Evolutionary conservation across 2,329 filamentous ascomycete genomes (phyloP).

Genomic region (Fusarium sororula): DNA sequence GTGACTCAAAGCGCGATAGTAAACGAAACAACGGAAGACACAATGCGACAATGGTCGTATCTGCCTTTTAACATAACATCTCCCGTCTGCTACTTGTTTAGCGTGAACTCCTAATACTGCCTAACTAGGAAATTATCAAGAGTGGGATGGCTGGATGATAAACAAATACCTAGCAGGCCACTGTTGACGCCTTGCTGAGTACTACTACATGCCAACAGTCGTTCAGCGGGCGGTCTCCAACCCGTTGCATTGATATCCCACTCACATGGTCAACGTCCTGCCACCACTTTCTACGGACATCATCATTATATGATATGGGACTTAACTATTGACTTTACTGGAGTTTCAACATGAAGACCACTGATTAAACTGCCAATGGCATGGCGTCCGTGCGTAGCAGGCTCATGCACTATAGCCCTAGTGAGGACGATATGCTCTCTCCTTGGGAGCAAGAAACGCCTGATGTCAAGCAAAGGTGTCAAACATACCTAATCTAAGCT

Average conservation of each 20-base stretch:
- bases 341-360: background rate
- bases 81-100: fast-evolving
- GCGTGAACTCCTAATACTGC: background rate
- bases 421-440: background rate
- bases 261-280: fast-evolving
- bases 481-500: background rate
- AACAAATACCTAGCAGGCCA: background rate
- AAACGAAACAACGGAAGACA: background rate
- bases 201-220: background rate
- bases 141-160: background rate
- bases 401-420: background rate
- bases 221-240: background rate
- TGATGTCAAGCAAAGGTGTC: fast-evolving
- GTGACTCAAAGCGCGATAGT: fast-evolving
- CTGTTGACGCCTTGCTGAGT: background rate
- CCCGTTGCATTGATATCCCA: fast-evolving
- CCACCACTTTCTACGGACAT: fast-evolving
- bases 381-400: background rate
- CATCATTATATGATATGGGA: fast-evolving
- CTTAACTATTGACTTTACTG: background rate
- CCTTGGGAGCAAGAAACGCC: too few species aligned
- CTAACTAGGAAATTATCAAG: background rate
- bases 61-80: fast-evolving
- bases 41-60: background rate
- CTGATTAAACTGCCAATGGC: background rate